Conservation (phyloP, 2,329 filamentous ascomycete genomes). For the Immersiporthe knoxdaviesiana region DNA sequence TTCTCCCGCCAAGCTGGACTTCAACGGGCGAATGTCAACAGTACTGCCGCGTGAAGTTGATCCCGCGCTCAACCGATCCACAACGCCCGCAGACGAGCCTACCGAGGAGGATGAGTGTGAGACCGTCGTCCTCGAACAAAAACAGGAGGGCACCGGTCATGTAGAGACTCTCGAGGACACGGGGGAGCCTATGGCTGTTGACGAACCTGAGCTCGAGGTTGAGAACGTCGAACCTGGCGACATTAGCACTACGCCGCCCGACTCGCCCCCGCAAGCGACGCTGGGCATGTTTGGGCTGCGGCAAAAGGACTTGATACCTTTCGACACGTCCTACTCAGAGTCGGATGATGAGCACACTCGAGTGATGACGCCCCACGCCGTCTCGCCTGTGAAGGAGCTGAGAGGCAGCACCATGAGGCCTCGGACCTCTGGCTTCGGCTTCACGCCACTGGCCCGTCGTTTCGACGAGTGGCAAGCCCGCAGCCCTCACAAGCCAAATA, state of each 20-base stretch:
- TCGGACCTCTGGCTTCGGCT: slow-evolving; percentile 48
- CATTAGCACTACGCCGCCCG: slow-evolving; percentile 36
- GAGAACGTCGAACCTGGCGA: slow-evolving; percentile 24
- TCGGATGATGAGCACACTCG: slow-evolving; percentile 55
- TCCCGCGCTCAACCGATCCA: slow-evolving; percentile 31
- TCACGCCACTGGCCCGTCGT: slow-evolving; percentile 60
- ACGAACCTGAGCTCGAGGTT: slow-evolving; percentile 37
- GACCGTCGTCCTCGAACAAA: slow-evolving; percentile 31
- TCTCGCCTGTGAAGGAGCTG: slow-evolving; percentile 34
- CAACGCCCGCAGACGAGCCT: slow-evolving; percentile 12
- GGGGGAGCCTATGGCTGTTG: slow-evolving; percentile 34
- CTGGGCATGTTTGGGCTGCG: slow-evolving; percentile 49
- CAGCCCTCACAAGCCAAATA: slow-evolving; percentile 49
- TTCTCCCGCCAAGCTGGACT: not conserved
- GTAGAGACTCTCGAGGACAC: slow-evolving; percentile 9
- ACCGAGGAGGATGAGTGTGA: slow-evolving; percentile 29
- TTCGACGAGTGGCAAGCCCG: slow-evolving; percentile 59
- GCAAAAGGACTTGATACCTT: slow-evolving; percentile 51
- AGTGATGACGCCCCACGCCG: slow-evolving; percentile 20
- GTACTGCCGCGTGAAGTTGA: slow-evolving; percentile 39
- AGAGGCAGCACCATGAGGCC: slow-evolving; percentile 33
- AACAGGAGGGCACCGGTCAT: slow-evolving; percentile 15
- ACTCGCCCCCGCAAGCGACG: slow-evolving; percentile 36
- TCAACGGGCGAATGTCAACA: slow-evolving; percentile 24
- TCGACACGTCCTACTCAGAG: slow-evolving; percentile 51